Base-by-base conservation (phyloP, 2,329 filamentous ascomycete species). In the Fusarium armeniacum region DNA sequence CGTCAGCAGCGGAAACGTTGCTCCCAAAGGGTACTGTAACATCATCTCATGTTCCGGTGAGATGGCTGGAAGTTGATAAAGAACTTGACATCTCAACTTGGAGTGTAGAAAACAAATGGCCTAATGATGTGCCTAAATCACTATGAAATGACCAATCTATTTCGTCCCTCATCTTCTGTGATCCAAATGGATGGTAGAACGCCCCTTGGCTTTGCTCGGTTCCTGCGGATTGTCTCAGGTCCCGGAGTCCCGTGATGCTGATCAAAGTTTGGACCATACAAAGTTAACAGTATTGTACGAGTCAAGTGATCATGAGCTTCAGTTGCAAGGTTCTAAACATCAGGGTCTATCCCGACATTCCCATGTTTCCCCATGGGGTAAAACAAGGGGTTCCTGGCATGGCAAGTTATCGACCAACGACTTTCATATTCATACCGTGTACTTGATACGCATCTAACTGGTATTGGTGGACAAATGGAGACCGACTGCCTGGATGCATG, bases 381-480 rank as follows among this genome's bases (percentile, higher is more conserved):
- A 35, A 51, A 13, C 47, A 28, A 26, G 47, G 33, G 33, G n/a
- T 33, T 33, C 12, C 28, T 52, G 47, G 22, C 12, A 38, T 32
- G 26, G 6, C 28, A 38, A n/a, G 35, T n/a, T 41, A 22, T 45
- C n/a, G 12, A 26, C 35, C 30, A 36, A 26, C 28, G 22, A 35
- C 7, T 13, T n/a, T 24, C 4, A 18, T 20, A 36, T 50, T 13
- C 7, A 10, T 38, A 50, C 33, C 24, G 47, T 50, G 47, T 26
- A 6, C 24, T 38, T 22, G 10, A 15, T 26, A n/a, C 36, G 11
- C 15, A 44, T 44, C 5, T 18, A 3, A 3, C n/a, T 1, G 22
- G 54, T 11, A 61, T 62, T 62, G 56, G 56, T 62, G 58, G 58
- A 62, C 45, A 61, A 62, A 61, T 45, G 22, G 4, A 22, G n/a